A percentile compares a stretch with the other conserved stretches of the same genome.
Evolutionary conservation across 2,329 filamentous ascomycete species (phyloP).

Genomic region (Fusarium acutatum): DNA sequence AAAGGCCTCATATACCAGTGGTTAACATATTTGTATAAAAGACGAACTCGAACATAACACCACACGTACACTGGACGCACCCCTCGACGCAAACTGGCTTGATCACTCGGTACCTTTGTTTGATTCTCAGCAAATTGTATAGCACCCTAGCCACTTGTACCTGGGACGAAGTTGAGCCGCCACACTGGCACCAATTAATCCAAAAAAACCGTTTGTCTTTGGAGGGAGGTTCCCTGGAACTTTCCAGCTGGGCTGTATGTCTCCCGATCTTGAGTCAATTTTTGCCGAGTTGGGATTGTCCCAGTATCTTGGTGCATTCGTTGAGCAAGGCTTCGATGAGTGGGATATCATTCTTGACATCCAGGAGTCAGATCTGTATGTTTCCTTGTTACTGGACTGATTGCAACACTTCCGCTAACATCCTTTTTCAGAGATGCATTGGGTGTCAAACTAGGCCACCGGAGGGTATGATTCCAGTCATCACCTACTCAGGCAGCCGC

Average conservation of each 20-base stretch:
- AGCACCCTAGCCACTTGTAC: neutral
- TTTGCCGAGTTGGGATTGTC: constrained; percentile 80
- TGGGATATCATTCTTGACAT: constrained; percentile 88
- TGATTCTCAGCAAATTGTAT: neutral
- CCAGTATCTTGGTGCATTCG: constrained; percentile 77
- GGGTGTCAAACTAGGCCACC: constrained; percentile 81
- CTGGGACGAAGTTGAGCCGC: constrained; percentile 1
- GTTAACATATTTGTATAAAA: neutral
- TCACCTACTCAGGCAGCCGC: neutral
- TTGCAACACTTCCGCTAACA: constrained; percentile 27
- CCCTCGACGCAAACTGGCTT: neutral
- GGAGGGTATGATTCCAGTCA: constrained; percentile 67
- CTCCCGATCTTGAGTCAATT: constrained; percentile 68
- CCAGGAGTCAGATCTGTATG: constrained; percentile 83
- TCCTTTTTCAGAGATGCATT: constrained; percentile 68
- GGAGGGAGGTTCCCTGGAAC: constrained; percentile 15
- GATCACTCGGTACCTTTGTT: neutral
- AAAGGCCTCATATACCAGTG: neutral
- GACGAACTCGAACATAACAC: neutral
- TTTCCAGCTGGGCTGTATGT: constrained; percentile 49
- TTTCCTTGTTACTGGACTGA: constrained; percentile 15
- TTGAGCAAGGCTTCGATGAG: constrained; percentile 83
- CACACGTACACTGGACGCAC: neutral
- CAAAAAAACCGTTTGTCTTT: neutral
- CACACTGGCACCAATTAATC: constrained; percentile 33